Evolutionary conservation across 345 rosid species (phyloP), one percentile per base, ranked within the genome.

Genomic region (Triadica sebifera): DNA sequence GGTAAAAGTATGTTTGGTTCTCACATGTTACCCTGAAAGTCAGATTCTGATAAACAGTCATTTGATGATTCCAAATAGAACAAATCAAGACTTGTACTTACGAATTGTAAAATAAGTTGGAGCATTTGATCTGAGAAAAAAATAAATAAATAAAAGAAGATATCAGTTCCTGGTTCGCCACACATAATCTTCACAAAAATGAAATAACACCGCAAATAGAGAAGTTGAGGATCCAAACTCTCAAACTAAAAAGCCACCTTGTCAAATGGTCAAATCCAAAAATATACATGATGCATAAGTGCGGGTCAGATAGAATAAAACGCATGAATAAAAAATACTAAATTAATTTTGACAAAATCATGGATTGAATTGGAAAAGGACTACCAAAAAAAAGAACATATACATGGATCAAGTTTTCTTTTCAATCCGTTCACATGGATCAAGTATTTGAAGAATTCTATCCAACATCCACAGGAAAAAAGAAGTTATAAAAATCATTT

Each of bases 31-130:
- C 37, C 62, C 37, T 24, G 37, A 58, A 58, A 22, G 37, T 34
- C 37, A 22, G 62, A 58, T 24, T 8, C 4, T 3, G 13, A 68
- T 53, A 9, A 67, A 63, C 29, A 73, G 8, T 46, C 58, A 67
- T 9, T 22, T 12, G 37, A 66, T 56, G 72, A 17, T 25, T 76
- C 38, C 19, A 8, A 24, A 53, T 24, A 8, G 68, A 77, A 67
- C 39, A 71, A 24, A 60, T 8, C 16, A 8, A 63, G 37, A 51
- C 25, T 24, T 56, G 8, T 73, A 91, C 97, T 94, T 88, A 92
- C 97, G 98, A 78, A 94, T 94, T 24, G 98, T 94, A 79, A 94
- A 94, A 46, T 89, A 90, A 52, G 86, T 78, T 6, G 93, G 94
- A 75, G 94, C 72, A 79, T 84, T 78, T 15, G 88, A 74, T 79